These are phyloP conservation scores for Kandelia obovata DNA, from an alignment of 345 rosid species.

Conservation along the genomic window DNA sequence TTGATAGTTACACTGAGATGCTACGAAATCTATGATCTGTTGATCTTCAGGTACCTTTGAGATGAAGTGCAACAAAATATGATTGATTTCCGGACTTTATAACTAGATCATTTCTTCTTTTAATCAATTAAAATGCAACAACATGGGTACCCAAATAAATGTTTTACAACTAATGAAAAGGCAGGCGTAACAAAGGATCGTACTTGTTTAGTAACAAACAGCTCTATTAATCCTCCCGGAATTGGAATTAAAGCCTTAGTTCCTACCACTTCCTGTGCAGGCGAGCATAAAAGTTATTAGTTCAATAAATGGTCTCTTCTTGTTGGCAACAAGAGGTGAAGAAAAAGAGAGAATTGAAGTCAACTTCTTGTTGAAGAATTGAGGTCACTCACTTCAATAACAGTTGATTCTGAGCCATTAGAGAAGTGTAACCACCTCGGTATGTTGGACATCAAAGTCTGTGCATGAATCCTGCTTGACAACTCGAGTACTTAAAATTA, in stretches of 20 bases:
- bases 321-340: background rate
- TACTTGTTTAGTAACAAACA: slow-evolving; percentile 75
- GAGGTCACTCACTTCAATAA: slow-evolving; percentile 40
- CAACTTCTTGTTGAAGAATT: background rate
- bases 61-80: background rate
- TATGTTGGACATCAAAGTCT: slow-evolving; percentile 62
- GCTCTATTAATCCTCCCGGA: slow-evolving; percentile 75
- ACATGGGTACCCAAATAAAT: background rate
- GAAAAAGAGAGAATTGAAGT: background rate
- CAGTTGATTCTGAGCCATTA: slow-evolving; percentile 42
- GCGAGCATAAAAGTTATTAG: background rate
- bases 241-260: slow-evolving; percentile 83
- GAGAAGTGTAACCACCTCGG: slow-evolving; percentile 65
- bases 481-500: background rate
- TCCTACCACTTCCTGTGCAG: slow-evolving; percentile 56
- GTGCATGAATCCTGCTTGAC: slow-evolving; percentile 52
- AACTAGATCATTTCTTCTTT: background rate
- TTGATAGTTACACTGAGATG: slow-evolving; percentile 46
- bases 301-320: background rate
- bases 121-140: background rate
- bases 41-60: slow-evolving; percentile 74
- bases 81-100: background rate
- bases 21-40: slow-evolving; percentile 54
- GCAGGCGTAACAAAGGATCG: background rate
- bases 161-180: background rate